Evolutionary conservation across 1,284 basidiomycete species (phyloP), one percentile per base, ranked within the genome.

Genomic region (Heterobasidion irregulare): DNA sequence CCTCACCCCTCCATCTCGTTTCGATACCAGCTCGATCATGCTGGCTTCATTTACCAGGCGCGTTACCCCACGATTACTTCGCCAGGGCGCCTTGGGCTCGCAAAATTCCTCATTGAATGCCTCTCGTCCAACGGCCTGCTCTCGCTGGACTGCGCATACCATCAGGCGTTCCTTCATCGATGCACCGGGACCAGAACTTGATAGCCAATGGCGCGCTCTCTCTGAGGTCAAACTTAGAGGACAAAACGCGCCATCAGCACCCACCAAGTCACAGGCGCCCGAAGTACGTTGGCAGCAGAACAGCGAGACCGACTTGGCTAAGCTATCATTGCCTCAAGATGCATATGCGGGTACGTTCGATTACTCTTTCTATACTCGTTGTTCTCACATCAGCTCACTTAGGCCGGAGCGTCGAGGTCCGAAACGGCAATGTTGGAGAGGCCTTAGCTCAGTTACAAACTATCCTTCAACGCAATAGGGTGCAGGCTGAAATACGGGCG

Each of bases 381-480:
- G n/a, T 43, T 35, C 52, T 56, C 53, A 59, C 52, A 63, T 49
- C 52, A 43, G 55, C 46, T 16, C 55, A 18, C 35, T 35, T 61
- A 84, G 82, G 82, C 54, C 78, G 82, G 34, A 81, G 72, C 56
- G 68, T 81, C 5, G 49, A 52, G 41, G 77, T 84, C 10, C 47
- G 53, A 15, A 62, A 63, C 10, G 70, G 73, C 1, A 70, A 75
- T 51, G 67, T 78, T 46, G 66, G 64, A 1, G 8, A 64, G 2
- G 77, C 84, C 1, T 80, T 80, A 58, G 67, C 62, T 52, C 70
- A 65, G 35, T 74, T 92, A 8, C 75, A 79, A 53, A 58, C 52
- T n/a, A 78, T 82, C 53, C 69, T 91, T 16, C 59, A 61, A 38
- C 69, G 72, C 34, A 92, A 91, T 62, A 74, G 68, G 57, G 81